These are phyloP conservation scores for Pseudognaphalium luteoalbum DNA, from an alignment of 129 eudicot species.

Conservation along the genomic window DNA sequence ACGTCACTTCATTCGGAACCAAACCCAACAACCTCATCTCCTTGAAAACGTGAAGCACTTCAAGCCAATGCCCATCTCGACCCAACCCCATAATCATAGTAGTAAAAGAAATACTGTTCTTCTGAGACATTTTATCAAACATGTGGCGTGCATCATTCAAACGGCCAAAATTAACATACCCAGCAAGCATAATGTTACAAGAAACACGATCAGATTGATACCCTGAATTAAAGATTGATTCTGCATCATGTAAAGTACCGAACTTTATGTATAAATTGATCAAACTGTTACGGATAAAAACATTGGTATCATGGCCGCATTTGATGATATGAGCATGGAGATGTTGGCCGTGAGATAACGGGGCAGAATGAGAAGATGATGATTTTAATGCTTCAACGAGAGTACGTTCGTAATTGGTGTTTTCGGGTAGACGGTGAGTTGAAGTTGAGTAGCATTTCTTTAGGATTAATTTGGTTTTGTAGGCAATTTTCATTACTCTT, in stretches of 20 bases:
- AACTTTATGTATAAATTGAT: constrained; percentile 69
- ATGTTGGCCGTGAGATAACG: constrained; percentile 50
- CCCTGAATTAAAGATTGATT: constrained; percentile 45
- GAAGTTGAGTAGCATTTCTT: constrained; percentile 36
- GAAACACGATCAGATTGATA: constrained; percentile 54
- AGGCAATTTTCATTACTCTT: not conserved
- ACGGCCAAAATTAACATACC: constrained; percentile 51
- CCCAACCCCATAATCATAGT: constrained; percentile 86
- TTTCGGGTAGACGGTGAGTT: constrained; percentile 3
- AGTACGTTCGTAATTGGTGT: constrained; percentile 38
- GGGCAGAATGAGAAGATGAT: constrained; percentile 47
- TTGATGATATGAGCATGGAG: constrained; percentile 59
- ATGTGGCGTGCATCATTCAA: constrained; percentile 59
- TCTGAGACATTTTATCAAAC: constrained; percentile 76
- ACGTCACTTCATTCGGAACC: constrained; percentile 65
- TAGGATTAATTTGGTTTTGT: not conserved
- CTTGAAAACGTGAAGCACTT: constrained; percentile 56
- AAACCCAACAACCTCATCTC: constrained; percentile 64
- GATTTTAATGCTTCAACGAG: constrained; percentile 59
- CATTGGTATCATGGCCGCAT: constrained; percentile 49
- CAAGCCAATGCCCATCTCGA: constrained; percentile 49
- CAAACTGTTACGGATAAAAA: constrained; percentile 75
- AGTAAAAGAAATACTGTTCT: constrained; percentile 59
- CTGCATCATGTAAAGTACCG: constrained; percentile 50
- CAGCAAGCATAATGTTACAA: constrained; percentile 68